Base-by-base conservation (phyloP, 768 basidiomycete species). In the Boletus rubropictus region DNA sequence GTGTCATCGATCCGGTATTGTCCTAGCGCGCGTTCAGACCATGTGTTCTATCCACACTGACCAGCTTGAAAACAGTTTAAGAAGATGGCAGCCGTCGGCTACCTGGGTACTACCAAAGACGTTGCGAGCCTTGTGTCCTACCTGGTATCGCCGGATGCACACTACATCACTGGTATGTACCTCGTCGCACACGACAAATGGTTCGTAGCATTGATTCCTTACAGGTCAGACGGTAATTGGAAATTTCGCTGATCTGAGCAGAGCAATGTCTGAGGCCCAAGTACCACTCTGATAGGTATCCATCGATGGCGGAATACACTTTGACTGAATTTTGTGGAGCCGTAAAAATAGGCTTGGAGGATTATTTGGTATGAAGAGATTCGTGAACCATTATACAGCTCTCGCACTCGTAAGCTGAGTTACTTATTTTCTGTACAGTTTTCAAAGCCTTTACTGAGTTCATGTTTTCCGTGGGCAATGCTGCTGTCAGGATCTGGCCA, bases 51-150 rank as follows among this genome's bases (percentile, higher is more conserved):
- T 31, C 29, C 14, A 7, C 20, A 8, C 45, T 57, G 9, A 51
- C 39, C 41, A n/a, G 1, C 17, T 5, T 17, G 15, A 38, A 43
- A 38, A 46, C 14, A 61, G 62, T 5, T 41, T 14, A 52, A 31
- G 43, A 27, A 47, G 36, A 25, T 25, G 38, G 15, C 57, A 0
- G 51, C 61, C 3, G 40, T 61, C 5, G 64, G 64, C 7, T 32
- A 58, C 31, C n/a, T 59, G 1, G 65, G 65, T 12, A 48, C 22
- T 6, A 11, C 62, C 25, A 49, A 63, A 7, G 72, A 71, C 28
- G 33, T 73, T n/a, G 69, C 69, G 1, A 56, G 48, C 15, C 59
- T 73, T 0, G 72, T 73, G 4, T 59, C 66, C 6, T 73, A 64
- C 49, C 53, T 73, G 17, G 66, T 49, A 1, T 67, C 65, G 2